Percentiles rank a stretch among this genome's conserved stretches.
phyloP scores from a whole-genome alignment of 768 basidiomycete species.

The Tephrocybe rancida region DNA sequence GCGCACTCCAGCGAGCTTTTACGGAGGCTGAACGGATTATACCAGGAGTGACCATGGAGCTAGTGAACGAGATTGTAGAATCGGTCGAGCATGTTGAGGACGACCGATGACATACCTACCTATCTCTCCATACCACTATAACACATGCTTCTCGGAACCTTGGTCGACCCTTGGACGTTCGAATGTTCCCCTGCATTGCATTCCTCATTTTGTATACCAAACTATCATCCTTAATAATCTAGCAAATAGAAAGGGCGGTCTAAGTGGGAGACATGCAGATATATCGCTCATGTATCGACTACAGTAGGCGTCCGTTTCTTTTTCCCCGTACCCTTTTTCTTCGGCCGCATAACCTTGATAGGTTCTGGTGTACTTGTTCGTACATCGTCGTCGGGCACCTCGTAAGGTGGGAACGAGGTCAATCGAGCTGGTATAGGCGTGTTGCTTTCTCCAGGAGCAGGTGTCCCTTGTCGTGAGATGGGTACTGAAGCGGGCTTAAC shows the following conservation, averaged over 20 bases:
- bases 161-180: too few relatives aligned
- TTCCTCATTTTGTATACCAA: conserved; percentile 26
- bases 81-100: conserved; percentile 91
- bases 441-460: conserved; percentile 17
- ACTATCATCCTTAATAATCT: conserved; percentile 23
- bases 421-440: conserved; percentile 38
- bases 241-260: conserved; percentile 9
- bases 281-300: conserved; percentile 3
- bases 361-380: conserved; percentile 62
- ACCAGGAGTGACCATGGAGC: conserved; percentile 90
- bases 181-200: conserved; percentile 12
- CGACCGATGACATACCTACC: conserved; percentile 45
- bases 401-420: conserved; percentile 54
- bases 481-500: conserved; percentile 28
- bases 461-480: conserved; percentile 21
- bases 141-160: too few relatives aligned
- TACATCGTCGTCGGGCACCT: conserved; percentile 46
- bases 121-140: not conserved
- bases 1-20: conserved; percentile 87
- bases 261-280: not conserved
- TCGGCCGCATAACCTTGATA: conserved; percentile 74
- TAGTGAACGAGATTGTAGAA: conserved; percentile 93
- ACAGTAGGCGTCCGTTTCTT: conserved; percentile 60
- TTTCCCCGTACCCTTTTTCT: conserved; percentile 65
- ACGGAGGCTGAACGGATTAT: conserved; percentile 95